Base-by-base conservation (phyloP, 805 yeast genomes). In the Saturnispora sanitii region DNA sequence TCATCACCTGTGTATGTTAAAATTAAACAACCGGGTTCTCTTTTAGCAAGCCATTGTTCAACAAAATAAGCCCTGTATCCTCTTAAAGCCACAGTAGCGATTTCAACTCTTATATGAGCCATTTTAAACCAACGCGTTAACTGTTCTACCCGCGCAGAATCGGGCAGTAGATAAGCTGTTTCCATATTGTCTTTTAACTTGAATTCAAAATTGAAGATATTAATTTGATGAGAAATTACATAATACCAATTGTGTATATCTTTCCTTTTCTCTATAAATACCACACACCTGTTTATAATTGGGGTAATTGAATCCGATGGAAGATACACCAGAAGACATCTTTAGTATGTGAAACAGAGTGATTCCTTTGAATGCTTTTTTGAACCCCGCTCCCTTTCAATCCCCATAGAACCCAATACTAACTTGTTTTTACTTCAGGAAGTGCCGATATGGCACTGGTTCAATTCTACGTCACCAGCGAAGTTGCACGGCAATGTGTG, bases 391-490 rank as follows among this genome's bases (percentile, higher is more conserved):
- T 25, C 8, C 8, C 27, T 11, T 27, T 26, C 17, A 22, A 23
- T 15, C 26, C 26, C 15, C 16, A 19, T 26, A 16, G 16, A 33
- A n/a, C 11, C 8, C 12, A n/a, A 26, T 39, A 40, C 43, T 40
- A 39, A 37, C 37, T 27, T 26, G 12, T 26, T 11, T 9, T 37
- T 12, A 11, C 23, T 30, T 43, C 27, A 65, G 70, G 95, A 70
- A 88, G 97, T 43, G 97, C 97, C 80, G 94, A 84, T 55, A 94
- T 92, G 97, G 77, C 94, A 37, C 73, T 88, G 52, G 82, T 90
- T 40, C 96, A 92, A 66, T 69, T 92, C 51, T 90, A 85, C 60
- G 77, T 92, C 45, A 90, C 97, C 7, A 78, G 84, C 21, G 99
- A 92, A 62, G 79, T 83, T 33, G 76, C 95, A 6, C 70, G 96